Base-by-base conservation (phyloP, 257 asterid species). In the Capsicum pubescens region DNA sequence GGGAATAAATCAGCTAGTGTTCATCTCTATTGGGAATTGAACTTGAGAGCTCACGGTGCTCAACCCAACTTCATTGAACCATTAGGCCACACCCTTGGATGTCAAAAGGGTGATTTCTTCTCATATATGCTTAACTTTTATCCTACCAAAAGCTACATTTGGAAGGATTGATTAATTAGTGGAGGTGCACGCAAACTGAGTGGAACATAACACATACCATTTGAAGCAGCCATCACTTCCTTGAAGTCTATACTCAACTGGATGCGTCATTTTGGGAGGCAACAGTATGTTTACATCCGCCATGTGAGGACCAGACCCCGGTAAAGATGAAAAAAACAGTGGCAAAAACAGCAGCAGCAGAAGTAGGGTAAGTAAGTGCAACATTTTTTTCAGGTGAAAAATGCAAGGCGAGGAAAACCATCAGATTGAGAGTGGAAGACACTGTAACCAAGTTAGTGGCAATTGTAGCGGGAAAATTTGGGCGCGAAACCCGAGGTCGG, bases 201-300 rank as follows among this genome's bases (percentile, higher is more conserved):
- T 26, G 32, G 2, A 26, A 26, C 5, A 39, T 4, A 39, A 3
- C 3, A 61, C 81, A 61, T 59, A 95, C 99, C 99, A 95, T 84
- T 91, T 89, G 94, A 95, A 95, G 88, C 99, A 95, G 57, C 99
- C 99, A 87, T 93, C 99, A 86, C 95, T 91, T n/a, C 97, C 99
- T 87, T 90, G 99, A 83, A 95, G 96, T 21, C 99, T 84, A 82
- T 94, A 95, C 83, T 95, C 99, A 52, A 95, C 95, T 4, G 99
- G 97, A 69, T 90, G 92, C 58, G 99, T 94, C 99, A 95, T 94
- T 84, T 88, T 94, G 84, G 99, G 98, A 35, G 99, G 99, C 86
- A 94, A 61, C 61, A 95, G 92, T 55, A 95, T 91, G 89, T 95
- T 95, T 86, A 95, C 97, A 57, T 95, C 99, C 46, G 97, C 94